A percentile compares a stretch with the other conserved stretches of the same genome.
Evolutionary conservation across 2,329 filamentous ascomycete genomes (phyloP).

Genomic region (Westerdykella aurantiaca): DNA sequence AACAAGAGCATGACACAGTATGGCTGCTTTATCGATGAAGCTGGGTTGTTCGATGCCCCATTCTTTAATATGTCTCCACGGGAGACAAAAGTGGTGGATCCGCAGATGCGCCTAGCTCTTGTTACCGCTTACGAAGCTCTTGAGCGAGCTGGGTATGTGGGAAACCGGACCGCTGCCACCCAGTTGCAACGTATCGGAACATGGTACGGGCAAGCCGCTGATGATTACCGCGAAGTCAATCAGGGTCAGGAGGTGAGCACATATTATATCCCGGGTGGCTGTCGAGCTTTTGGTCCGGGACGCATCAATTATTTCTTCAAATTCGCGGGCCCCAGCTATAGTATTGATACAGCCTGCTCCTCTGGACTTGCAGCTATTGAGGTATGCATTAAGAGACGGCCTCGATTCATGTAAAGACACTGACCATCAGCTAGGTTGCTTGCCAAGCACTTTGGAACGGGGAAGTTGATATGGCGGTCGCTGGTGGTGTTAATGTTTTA

Average conservation of each 20-base stretch:
- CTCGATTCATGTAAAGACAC: slow-evolving; percentile 9
- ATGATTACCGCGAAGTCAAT: slow-evolving; percentile 21
- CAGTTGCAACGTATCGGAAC: slow-evolving; percentile 22
- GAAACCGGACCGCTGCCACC: slow-evolving; percentile 26
- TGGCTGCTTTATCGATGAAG: slow-evolving; percentile 20
- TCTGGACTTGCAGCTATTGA: slow-evolving; percentile 26
- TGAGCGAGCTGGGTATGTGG: slow-evolving; percentile 19
- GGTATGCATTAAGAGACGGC: slow-evolving; percentile 1
- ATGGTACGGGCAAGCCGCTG: slow-evolving; percentile 25
- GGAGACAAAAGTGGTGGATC: slow-evolving; percentile 22
- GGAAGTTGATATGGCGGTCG: slow-evolving; percentile 23
- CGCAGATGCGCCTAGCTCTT: slow-evolving; percentile 18
- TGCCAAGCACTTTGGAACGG: slow-evolving; percentile 25
- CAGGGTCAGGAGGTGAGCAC: slow-evolving; percentile 5
- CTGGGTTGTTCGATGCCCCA: slow-evolving; percentile 21
- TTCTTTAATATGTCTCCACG: slow-evolving; percentile 29
- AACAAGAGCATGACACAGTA: slow-evolving; percentile 11
- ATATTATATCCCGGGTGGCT: slow-evolving; percentile 48
- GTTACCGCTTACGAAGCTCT: slow-evolving; percentile 21
- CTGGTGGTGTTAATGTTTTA: slow-evolving; percentile 22
- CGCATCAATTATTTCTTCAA: slow-evolving; percentile 29
- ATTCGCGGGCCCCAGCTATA: slow-evolving; percentile 39
- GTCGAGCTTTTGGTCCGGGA: slow-evolving; percentile 48
- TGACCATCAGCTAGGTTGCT: slow-evolving; percentile 12
- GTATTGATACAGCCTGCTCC: slow-evolving; percentile 36